These are phyloP conservation scores for Arachis stenosperma DNA, from an alignment of 306 rosid genomes.

Conservation along the genomic window DNA sequence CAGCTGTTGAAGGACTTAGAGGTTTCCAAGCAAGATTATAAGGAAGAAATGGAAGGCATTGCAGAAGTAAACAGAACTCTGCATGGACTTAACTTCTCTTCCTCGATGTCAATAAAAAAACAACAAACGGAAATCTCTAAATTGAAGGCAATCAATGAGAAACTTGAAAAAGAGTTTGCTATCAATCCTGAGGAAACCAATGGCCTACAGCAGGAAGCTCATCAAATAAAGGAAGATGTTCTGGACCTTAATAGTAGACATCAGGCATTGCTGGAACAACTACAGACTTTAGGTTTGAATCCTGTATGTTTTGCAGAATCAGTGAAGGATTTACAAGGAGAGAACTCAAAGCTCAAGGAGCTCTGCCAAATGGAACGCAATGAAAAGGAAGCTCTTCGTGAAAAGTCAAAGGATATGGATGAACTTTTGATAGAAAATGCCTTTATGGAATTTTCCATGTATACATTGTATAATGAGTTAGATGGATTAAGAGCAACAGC, in stretches of 20 bases:
- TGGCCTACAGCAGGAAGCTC: conserved; percentile 61
- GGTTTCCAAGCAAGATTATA: conserved; percentile 60
- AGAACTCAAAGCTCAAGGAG: conserved; percentile 68
- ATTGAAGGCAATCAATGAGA: conserved; percentile 85
- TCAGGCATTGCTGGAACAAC: conserved; percentile 69
- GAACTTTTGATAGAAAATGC: conserved; percentile 63
- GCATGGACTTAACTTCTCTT: conserved; percentile 57
- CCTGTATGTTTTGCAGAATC: conserved; percentile 65
- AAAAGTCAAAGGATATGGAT: conserved; percentile 70
- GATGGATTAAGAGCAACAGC: conserved; percentile 58
- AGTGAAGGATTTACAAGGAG: conserved; percentile 71
- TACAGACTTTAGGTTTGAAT: conserved; percentile 68
- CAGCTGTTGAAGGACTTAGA: conserved; percentile 74
- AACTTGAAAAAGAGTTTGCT: conserved; percentile 70
- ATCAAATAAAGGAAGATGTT: conserved; percentile 67
- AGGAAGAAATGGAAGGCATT: conserved; percentile 61
- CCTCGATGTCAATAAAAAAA: conserved; percentile 51
- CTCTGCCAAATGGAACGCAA: conserved; percentile 54
- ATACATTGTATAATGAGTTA: conserved; percentile 60
- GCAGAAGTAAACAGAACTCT: conserved; percentile 70
- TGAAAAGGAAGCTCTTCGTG: conserved; percentile 67
- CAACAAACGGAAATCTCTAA: conserved; percentile 73
- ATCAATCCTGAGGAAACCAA: conserved; percentile 63
- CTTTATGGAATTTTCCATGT: conserved; percentile 60
- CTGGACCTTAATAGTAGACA: conserved; percentile 62